Evolutionary conservation across 305 asterid genomes (phyloP), one percentile per base, ranked within the genome.

Genomic region (Plantago lanceolata): DNA sequence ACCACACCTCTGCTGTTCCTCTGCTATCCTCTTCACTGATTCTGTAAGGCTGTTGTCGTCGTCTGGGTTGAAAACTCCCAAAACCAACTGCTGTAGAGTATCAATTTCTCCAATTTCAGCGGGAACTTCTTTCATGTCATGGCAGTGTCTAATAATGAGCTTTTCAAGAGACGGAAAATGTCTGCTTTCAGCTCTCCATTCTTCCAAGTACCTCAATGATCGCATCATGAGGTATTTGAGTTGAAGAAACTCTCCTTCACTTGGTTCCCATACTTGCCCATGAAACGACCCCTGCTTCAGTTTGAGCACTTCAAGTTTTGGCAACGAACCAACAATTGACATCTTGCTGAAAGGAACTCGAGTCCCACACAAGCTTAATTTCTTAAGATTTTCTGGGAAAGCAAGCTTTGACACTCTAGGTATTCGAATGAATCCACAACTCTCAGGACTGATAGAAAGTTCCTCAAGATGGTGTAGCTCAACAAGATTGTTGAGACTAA

Each of bases 261-360:
- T 26, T 11, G 43, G 40, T 19, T 15, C 19, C 59, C 59, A 54
- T 14, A 13, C 59, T 0, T 26, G 14, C 19, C 59, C 59, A 15
- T 31, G n/a, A 19, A 26, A 19, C 2, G 59, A 54, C 58, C 0
- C 0, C 17, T 21, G 47, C 14, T 50, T 47, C 68, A 78, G 84
- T 55, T 78, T 78, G 62, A 78, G 69, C 31, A 72, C 78, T 64
- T 75, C 70, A 29, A 78, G 84, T 15, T 8, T 2, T 2, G 57
- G 70, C 68, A 78, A 20, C 0, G 21, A 7, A 14, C 63, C 81
- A 3, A 78, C 59, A 7, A 67, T 65, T 18, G 48, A 19, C 74
- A 78, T 78, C 14, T 64, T 70, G 1, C 67, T 63, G 80, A 80
- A 78, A 9, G 75, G 80, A 26, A 78, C 43, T 16, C 62, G 69